A percentile compares a stretch with the other conserved stretches of the same genome.
phyloP scores from a whole-genome alignment of 1,284 basidiomycete species.

The Ganoderma boninense region DNA sequence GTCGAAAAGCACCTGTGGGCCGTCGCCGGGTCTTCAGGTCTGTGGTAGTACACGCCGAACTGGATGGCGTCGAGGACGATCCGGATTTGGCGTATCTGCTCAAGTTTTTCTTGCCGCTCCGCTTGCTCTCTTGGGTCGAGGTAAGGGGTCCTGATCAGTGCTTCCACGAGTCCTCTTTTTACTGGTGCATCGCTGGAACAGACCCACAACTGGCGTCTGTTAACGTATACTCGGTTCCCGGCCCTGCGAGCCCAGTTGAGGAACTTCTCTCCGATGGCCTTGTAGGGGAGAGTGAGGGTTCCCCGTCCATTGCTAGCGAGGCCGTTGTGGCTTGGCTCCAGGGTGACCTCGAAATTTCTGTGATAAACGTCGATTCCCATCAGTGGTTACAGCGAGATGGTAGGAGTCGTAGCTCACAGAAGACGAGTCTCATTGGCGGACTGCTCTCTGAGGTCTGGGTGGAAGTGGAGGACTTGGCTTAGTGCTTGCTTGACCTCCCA shows the following conservation, averaged over 20 bases:
- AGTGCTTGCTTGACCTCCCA: constrained; percentile 66
- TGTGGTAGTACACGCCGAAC: constrained; percentile 62
- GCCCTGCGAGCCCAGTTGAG: constrained; percentile 47
- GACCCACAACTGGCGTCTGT: constrained; percentile 34
- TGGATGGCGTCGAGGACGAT: constrained; percentile 67
- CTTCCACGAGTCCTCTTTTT: constrained; percentile 14
- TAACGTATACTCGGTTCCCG: constrained; percentile 51
- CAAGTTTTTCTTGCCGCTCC: constrained; percentile 54
- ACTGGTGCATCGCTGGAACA: constrained; percentile 21
- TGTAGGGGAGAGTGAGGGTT: constrained; percentile 54
- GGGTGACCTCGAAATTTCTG: constrained; percentile 62
- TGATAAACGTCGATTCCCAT: neutral
- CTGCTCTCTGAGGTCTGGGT: constrained; percentile 53
- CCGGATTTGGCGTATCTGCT: constrained; percentile 48
- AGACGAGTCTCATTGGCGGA: constrained; percentile 42
- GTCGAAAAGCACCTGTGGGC: constrained; percentile 64
- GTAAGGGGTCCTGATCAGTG: constrained; percentile 61
- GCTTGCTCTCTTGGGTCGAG: constrained; percentile 67
- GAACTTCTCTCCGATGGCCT: constrained; percentile 53
- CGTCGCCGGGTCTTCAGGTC: constrained; percentile 40
- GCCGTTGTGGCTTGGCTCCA: constrained; percentile 58
- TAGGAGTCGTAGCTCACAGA: constrained; percentile 30
- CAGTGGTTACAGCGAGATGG: neutral
- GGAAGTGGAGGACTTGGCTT: constrained; percentile 59
- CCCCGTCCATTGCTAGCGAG: constrained; percentile 66